These are phyloP conservation scores for Monosporozyma servazzii DNA, from an alignment of 805 yeast genomes.

Conservation along the genomic window DNA sequence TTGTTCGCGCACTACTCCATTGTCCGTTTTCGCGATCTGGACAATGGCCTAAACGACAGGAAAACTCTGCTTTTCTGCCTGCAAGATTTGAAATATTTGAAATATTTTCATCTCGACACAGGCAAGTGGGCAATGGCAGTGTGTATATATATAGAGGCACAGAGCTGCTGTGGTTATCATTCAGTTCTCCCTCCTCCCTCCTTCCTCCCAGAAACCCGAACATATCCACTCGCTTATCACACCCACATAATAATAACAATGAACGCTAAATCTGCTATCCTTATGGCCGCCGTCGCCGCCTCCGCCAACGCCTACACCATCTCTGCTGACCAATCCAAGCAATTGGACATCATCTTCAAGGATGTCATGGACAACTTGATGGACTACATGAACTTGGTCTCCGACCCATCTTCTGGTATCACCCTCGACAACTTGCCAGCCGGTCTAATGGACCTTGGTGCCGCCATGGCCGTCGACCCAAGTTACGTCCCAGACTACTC, in stretches of 20 bases:
- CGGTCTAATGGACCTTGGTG: conserved; percentile 13
- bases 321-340: conserved; percentile 7
- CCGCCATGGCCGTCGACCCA: conserved; percentile 24
- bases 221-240: too few species aligned
- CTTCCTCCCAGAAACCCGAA: too few species aligned
- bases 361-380: conserved; percentile 10
- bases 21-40: too few species aligned
- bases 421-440: conserved; percentile 9
- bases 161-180: too few species aligned
- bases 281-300: conserved; percentile 9
- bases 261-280: conserved; percentile 8
- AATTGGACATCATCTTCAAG: conserved; percentile 10
- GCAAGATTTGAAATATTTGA: too few species aligned
- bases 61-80: too few species aligned
- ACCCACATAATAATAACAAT: conserved; percentile 2
- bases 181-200: too few species aligned
- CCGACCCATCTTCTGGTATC: conserved; percentile 7
- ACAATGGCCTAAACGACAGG: too few species aligned
- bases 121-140: too few species aligned
- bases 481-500: conserved; percentile 28
- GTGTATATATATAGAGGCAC: too few species aligned
- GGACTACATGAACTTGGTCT: conserved; percentile 9
- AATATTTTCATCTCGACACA: too few species aligned
- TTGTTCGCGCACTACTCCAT: too few species aligned
- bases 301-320: conserved; percentile 10